These are phyloP conservation scores for Inosperma sp. DNA, from an alignment of 768 basidiomycete genomes.

Conservation along the genomic window DNA sequence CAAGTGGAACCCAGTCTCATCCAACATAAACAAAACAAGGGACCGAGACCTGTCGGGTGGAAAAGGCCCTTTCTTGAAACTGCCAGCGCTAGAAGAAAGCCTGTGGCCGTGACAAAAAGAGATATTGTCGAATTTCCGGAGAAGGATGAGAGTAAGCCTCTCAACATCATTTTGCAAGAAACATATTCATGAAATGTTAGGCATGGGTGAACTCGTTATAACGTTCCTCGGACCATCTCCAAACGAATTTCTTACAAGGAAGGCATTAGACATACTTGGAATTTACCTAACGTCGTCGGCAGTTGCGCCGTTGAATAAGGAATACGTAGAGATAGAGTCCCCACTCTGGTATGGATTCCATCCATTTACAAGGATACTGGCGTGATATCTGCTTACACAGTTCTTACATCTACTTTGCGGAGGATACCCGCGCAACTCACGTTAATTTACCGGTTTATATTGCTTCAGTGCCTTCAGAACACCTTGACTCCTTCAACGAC, in stretches of 20 bases:
- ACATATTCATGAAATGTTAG: conserved; percentile 22
- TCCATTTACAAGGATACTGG: not conserved
- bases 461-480: conserved; percentile 77
- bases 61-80: conserved; percentile 94
- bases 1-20: conserved; percentile 81
- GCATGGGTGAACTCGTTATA: conserved; percentile 78
- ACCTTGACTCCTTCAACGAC: conserved; percentile 66
- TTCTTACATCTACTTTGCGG: conserved; percentile 81
- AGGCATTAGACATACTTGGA: conserved; percentile 83
- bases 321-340: conserved; percentile 86
- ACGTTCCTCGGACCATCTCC: conserved; percentile 75
- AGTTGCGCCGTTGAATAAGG: conserved; percentile 80
- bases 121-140: conserved; percentile 90
- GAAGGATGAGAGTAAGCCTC: conserved; percentile 73
- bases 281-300: conserved; percentile 85
- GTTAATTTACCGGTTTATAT: conserved; percentile 74
- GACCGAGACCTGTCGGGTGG: conserved; percentile 75
- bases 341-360: conserved; percentile 69
- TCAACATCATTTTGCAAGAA: not conserved
- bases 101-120: conserved; percentile 47
- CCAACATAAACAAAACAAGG: conserved; percentile 66
- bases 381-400: conserved; percentile 32
- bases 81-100: conserved; percentile 55
- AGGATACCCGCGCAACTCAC: conserved; percentile 67
- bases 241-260: conserved; percentile 65